Base-by-base conservation (phyloP, 2,329 filamentous ascomycete genomes). In the Aspergillus ruber region DNA sequence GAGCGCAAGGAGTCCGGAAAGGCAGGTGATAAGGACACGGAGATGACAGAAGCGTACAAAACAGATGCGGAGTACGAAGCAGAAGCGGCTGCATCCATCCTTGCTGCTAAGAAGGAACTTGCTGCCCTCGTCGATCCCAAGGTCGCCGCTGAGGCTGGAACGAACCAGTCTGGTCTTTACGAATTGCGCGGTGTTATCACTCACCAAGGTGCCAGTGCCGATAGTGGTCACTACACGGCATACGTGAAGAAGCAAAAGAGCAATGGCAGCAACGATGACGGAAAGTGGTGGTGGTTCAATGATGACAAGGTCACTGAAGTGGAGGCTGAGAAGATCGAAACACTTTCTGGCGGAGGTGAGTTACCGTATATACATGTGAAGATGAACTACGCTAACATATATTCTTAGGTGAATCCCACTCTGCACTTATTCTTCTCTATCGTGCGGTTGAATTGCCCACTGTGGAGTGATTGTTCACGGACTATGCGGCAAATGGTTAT, bases 241-340 rank as follows among this genome's bases (percentile, higher is more conserved):
- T 98, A 95, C 66, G 88, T 98, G 58, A 98, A 97, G 79, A 96
- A 98, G 79, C 78, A 85, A 51, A 88, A 85, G 17, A 65, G 64
- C 17, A 89, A 88, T 56, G 88, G 89, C 74, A 82, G 81, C 46
- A 83, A 86, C 62, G 89, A 95, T 64, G 89, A 95, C 63, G 90
- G 88, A 57, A 95, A 90, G 61, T 98, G 93, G 93, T 98, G 93
- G 91, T 98, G 93, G 91, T 98, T 98, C 79, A 97, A 98, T 69
- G 93, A 98, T 62, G 91, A 98, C 65, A 94, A 90, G 74, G 93
- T 98, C 29, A 83, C 86, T 12, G 93, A 98, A 74, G 93, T 98
- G 23, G 83, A 88, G 13, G 76, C 82, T 21, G 91, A 97, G 60
- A 93, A 95, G 75, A 94, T 98, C 56, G 87, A 91, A 65, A 86